Conservation (phyloP, 2,329 filamentous ascomycete genomes). For the Teratosphaeria destructans region DNA sequence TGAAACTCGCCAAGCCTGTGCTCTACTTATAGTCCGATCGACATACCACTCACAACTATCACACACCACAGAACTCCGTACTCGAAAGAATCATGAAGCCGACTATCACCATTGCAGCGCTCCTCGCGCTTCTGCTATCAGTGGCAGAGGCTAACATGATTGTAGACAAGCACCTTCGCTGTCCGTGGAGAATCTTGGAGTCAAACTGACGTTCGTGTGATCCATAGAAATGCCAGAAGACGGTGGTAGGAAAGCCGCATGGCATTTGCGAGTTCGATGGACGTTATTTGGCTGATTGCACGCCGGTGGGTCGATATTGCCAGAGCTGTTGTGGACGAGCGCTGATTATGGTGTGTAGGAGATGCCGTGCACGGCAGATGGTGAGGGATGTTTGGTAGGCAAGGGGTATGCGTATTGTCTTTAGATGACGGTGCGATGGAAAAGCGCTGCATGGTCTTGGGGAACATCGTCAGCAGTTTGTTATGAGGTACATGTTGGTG, state of each 20-base stretch:
- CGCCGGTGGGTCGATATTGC: not conserved
- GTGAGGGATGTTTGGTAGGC: not conserved
- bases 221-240: not conserved
- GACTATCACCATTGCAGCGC: not conserved
- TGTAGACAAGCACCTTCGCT: not conserved
- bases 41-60: too few relatives aligned
- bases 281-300: not conserved
- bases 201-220: not conserved
- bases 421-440: not conserved
- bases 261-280: not conserved
- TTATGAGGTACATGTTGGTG: too few relatives aligned
- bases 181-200: too few relatives aligned
- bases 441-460: not conserved
- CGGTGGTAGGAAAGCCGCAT: not conserved
- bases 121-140: not conserved
- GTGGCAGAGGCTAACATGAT: not conserved
- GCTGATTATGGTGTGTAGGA: not conserved
- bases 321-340: too few relatives aligned
- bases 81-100: not conserved
- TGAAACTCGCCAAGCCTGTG: too few relatives aligned
- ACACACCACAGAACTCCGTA: not conserved
- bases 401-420: not conserved
- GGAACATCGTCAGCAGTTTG: too few relatives aligned
- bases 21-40: too few relatives aligned
- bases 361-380: not conserved